phyloP scores from a whole-genome alignment of 2,329 filamentous ascomycete genomes.

The Botrytis byssoidea region DNA sequence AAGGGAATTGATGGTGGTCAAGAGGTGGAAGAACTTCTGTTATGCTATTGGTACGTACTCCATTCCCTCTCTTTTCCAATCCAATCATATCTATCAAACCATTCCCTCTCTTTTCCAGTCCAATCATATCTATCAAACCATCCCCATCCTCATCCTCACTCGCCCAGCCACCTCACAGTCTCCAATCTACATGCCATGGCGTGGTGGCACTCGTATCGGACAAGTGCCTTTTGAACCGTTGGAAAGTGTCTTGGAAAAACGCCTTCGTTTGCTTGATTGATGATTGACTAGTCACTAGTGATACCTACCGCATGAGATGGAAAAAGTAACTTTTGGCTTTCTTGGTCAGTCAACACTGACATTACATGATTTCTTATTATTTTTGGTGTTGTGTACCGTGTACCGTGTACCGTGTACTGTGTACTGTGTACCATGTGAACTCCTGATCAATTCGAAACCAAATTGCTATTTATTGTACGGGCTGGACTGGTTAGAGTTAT shows the following conservation, averaged over 20 bases:
- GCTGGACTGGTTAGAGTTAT: too few relatives aligned
- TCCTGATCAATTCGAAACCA: background rate
- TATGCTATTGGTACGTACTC: too few relatives aligned
- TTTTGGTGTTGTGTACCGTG: background rate
- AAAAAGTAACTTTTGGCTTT: background rate
- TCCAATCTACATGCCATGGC: background rate
- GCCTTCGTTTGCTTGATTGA: background rate
- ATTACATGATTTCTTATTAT: too few relatives aligned
- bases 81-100: too few relatives aligned
- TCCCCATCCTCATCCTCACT: background rate
- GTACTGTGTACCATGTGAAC: background rate
- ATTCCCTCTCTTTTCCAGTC: too few relatives aligned
- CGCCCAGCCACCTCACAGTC: background rate
- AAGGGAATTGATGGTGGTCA: too few relatives aligned
- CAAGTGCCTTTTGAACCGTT: background rate
- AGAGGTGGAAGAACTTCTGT: too few relatives aligned
- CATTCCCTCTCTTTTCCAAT: too few relatives aligned
- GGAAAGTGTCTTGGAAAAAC: background rate
- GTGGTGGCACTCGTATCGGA: background rate
- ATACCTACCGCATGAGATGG: background rate
- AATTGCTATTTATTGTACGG: background rate
- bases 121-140: too few relatives aligned
- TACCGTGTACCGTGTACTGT: background rate
- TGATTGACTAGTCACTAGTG: background rate
- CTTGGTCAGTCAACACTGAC: background rate